Conservation (phyloP, 139 green algal genomes). For the Pseudopediastrum boryanum region DNA sequence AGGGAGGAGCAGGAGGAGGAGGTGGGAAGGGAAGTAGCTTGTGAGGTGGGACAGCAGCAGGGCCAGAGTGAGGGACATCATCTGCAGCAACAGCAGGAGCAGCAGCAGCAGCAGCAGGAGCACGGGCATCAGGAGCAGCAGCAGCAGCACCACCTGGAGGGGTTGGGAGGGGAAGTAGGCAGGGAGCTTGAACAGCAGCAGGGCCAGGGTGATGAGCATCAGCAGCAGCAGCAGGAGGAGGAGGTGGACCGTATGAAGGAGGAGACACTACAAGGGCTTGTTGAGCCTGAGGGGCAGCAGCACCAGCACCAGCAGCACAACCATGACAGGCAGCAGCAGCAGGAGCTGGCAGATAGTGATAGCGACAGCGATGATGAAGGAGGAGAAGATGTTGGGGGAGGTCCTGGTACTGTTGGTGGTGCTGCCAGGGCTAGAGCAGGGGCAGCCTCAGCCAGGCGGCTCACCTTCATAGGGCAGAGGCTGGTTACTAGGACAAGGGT, state of each 20-base stretch:
- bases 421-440: too few species aligned
- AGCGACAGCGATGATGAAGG: not conserved
- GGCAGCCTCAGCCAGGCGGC: not conserved
- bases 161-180: not conserved
- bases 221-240: not conserved
- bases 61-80: not conserved
- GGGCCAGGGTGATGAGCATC: not conserved
- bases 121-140: not conserved
- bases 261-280: not conserved
- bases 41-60: not conserved
- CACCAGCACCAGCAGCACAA: not conserved
- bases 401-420: not conserved
- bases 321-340: not conserved
- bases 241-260: not conserved
- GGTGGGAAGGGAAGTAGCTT: not conserved
- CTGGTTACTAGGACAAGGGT: not conserved
- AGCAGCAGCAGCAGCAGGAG: not conserved
- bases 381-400: not conserved
- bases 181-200: not conserved
- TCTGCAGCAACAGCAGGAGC: not conserved
- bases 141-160: not conserved
- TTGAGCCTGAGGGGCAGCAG: not conserved
- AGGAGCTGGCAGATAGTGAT: not conserved
- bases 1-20: not conserved
- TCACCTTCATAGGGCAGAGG: not conserved